Conservation (phyloP, 140 eudicot genomes). For the Cichorium intybus region DNA sequence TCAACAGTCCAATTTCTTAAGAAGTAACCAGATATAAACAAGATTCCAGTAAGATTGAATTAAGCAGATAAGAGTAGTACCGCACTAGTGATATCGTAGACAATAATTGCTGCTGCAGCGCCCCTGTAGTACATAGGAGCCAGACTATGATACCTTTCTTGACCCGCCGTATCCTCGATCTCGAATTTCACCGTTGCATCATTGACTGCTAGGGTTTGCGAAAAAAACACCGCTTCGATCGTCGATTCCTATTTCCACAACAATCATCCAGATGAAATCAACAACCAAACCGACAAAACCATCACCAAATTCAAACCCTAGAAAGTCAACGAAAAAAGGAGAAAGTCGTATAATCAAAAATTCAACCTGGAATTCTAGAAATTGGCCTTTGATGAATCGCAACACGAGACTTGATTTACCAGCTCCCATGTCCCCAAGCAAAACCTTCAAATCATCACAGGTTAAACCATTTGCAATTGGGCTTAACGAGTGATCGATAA, state of each 20-base stretch:
- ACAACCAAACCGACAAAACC: not conserved
- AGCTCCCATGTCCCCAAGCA: slow-evolving; percentile 98
- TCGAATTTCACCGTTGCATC: slow-evolving; percentile 87
- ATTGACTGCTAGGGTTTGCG: slow-evolving; percentile 80
- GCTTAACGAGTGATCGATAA: too few species aligned
- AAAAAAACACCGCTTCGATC: slow-evolving; percentile 96
- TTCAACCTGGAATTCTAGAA: slow-evolving; percentile 85
- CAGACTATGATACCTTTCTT: slow-evolving; percentile 94
- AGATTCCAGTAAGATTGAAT: not conserved
- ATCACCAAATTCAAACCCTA: slow-evolving; percentile 15
- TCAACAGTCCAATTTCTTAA: not conserved
- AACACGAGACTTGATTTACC: slow-evolving; percentile 96
- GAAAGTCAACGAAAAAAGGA: slow-evolving; percentile 10
- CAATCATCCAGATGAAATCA: slow-evolving; percentile 8
- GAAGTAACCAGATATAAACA: not conserved
- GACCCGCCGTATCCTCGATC: slow-evolving; percentile 99
- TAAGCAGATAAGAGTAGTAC: slow-evolving; percentile 22
- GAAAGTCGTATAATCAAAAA: not conserved
- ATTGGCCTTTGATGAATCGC: slow-evolving; percentile 95
- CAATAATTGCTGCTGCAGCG: slow-evolving; percentile 95
- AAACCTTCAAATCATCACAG: slow-evolving; percentile 52
- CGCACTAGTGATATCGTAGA: slow-evolving; percentile 78
- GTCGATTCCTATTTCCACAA: slow-evolving; percentile 70
- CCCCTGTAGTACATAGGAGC: slow-evolving; percentile 99
- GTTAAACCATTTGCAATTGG: too few species aligned